Evolutionary conservation across 768 basidiomycete species (phyloP), one percentile per base, ranked within the genome.

Genomic region (Phlebiopsis gigantea): DNA sequence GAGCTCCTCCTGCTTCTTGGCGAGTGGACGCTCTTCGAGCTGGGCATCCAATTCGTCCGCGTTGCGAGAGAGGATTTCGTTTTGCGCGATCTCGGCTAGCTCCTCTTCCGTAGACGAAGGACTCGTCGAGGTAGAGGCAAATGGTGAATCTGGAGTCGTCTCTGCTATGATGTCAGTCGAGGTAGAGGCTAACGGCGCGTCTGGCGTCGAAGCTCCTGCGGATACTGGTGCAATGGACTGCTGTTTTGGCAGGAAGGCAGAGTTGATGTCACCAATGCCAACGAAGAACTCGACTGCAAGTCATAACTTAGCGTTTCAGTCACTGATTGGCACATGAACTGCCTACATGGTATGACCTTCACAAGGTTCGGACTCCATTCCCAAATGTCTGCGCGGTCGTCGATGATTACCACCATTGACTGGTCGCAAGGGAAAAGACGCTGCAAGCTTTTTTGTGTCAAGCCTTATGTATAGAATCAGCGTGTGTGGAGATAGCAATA

Each of bases 331-430:
- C 21, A 34, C 12, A 28, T 10, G n/a, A 53, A 48, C 17, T 69
- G 73, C 85, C 61, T 59, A 95, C 95, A 99, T 55, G 96, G 96
- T 22, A 98, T 83, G 57, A 98, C 96, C 76, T 98, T 96, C 68
- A 98, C 81, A 39, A 99, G 78, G 71, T 99, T 98, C 1, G 95
- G 93, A 65, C 90, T 90, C 83, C 93, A 93, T 66, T 93, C 91
- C 97, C 97, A 99, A 29, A 99, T 96, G 67, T 99, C 97, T 3
- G 93, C 89, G 24, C 97, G 86, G 73, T 99, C 97, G 71, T 99
- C 97, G 57, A 99, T 98, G 63, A 99, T 90, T 62, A 98, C 96
- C 1, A 98, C 96, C 96, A 97, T 99, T 24, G 92, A 93, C 39
- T 91, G 93, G 71, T 98, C 96, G 56, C 91, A 93, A 5, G 97